Evolutionary conservation across 371 early-diverging fungal species (phyloP).

Genomic region (Rhizopus arrhizus): DNA sequence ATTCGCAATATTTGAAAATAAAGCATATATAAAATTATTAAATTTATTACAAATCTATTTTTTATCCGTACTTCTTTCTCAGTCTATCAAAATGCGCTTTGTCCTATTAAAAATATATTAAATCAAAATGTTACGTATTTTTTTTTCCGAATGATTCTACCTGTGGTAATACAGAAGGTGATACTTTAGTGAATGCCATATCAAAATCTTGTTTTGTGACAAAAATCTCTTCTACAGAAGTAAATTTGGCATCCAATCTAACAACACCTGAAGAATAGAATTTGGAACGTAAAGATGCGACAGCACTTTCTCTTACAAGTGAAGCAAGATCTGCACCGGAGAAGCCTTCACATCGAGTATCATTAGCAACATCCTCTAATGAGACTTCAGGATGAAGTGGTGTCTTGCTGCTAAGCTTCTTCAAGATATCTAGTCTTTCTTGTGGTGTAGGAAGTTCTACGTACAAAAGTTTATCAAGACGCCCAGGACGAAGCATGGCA

Average conservation of each 20-base stretch:
- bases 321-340: constrained; percentile 96
- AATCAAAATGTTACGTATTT: not conserved
- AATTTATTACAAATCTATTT: constrained; percentile 1
- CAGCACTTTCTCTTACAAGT: constrained; percentile 88
- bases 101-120: constrained; percentile 20
- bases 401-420: constrained; percentile 78
- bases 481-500: constrained; percentile 98
- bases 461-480: constrained; percentile 97
- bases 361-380: constrained; percentile 75
- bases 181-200: constrained; percentile 76
- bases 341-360: constrained; percentile 76
- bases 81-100: constrained; percentile 34
- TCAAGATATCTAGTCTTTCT: constrained; percentile 90
- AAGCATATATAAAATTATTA: not conserved
- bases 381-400: constrained; percentile 75
- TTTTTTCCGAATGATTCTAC: constrained; percentile 28
- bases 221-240: constrained; percentile 45
- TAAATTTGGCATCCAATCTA: constrained; percentile 14
- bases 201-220: constrained; percentile 77
- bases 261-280: constrained; percentile 46
- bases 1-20: too few relatives aligned
- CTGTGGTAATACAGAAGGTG: constrained; percentile 81
- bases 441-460: constrained; percentile 88
- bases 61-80: constrained; percentile 39
- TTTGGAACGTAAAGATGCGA: constrained; percentile 75